Evolutionary conservation across 2,329 filamentous ascomycete genomes (phyloP), one percentile per base, ranked within the genome.

Genomic region (Didymella pinodella): DNA sequence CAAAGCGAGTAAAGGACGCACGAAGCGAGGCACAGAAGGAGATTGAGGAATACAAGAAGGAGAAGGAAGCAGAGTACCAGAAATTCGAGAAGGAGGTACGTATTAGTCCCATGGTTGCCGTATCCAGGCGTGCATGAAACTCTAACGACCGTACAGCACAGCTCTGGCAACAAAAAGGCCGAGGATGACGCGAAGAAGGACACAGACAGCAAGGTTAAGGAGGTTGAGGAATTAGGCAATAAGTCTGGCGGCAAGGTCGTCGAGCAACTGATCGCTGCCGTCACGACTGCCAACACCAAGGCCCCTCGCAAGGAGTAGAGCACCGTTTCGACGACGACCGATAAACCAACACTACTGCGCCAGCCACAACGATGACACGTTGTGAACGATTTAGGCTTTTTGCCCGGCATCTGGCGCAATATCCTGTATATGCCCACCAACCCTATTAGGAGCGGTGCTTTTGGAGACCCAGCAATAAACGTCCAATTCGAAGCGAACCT

Each of bases 21-120:
- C 91, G 94, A 76, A 88, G 91, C 75, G 95, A 99, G 81, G 95
- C 95, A 64, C 96, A 97, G 82, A 96, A 96, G 82, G 94, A 99
- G 79, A 97, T 99, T 74, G 91, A 97, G 67, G 90, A 92, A 56
- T 98, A 99, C 84, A 88, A 89, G 77, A 86, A 89, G 73, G 82
- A 89, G 71, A 99, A 97, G 83, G 95, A 99, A 75, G 86, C 91
- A 34, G 94, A 98, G 80, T 98, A 93, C 83, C 94, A 95, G 84
- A 90, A 90, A 77, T 98, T 96, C 73, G 93, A 98, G 83, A 85
- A 92, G 64, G 85, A 91, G 85, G 88, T 90, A 74, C 73, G 68
- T 66, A 51, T 16, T 7, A n/a, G 26, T 29, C 16, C 26, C 26
- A 31, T 34, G 34, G 18, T 22, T 36, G 29, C 36, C 11, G 22